Base-by-base conservation (phyloP, 441 rosid genomes). In the Theobroma grandiflorum region DNA sequence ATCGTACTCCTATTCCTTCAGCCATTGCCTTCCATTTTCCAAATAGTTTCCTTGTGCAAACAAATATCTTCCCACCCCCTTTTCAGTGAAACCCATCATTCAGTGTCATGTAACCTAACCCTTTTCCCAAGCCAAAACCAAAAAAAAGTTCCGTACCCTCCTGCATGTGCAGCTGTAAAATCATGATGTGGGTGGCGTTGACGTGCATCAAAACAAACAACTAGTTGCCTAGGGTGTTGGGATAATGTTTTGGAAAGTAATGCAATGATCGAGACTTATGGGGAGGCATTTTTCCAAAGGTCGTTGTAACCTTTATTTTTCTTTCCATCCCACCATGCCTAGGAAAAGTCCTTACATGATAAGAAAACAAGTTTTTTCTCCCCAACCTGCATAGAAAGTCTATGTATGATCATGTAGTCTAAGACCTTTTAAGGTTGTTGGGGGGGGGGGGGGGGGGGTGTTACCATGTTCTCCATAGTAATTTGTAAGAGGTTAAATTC, bases 111-210 rank as follows among this genome's bases (percentile, higher is more conserved):
- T 53, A 72, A 37, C 7, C 35, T 72, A 37, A 72, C 33, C 59
- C 75, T 5, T 18, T 45, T 45, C 18, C 35, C 38, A 55, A 72
- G 49, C 33, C 53, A 12, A 12, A 47, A 45, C 26, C 14, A 35
- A 64, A 12, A 50, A 11, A 31, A 31, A 0, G 20, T 10, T 31
- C 40, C 11, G 35, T 50, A 20, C 79, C 53, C 66, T 71, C 38
- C 71, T 77, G 53, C 45, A 20, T 52, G 77, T 47, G 76, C 26
- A 49, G 45, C 14, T 63, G 82, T 11, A 18, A 31, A 49, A 22
- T 72, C 75, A 79, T 76, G 66, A 65, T 82, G 70, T 15, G 62
- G 57, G 26, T 68, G 31, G 63, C 38, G 75, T 63, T 35, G 15
- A 31, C 31, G 47, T 47, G 42, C 12, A 75, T 8, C 3, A 4